Percentiles rank a stretch among this genome's conserved stretches.
These are phyloP conservation scores for Cadophora sp. DNA, from an alignment of 2,329 filamentous ascomycete genomes.

Conservation along the genomic window DNA sequence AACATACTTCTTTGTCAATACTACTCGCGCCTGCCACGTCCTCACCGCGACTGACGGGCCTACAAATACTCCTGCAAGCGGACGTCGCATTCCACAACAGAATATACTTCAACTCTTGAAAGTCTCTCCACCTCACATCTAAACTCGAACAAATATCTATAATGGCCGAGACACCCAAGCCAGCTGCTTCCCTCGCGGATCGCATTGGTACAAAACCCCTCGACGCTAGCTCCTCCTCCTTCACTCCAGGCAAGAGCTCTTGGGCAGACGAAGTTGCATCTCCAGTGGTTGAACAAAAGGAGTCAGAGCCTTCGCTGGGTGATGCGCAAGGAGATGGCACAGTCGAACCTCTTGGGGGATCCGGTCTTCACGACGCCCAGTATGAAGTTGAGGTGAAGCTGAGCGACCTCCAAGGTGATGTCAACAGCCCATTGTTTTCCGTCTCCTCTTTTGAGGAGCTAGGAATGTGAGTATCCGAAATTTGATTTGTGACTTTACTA, in stretches of 20 bases:
- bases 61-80: conserved; percentile 14
- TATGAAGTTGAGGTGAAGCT: conserved; percentile 94
- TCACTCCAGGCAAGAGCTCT: conserved; percentile 39
- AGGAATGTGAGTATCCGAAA: conserved; percentile 69
- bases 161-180: conserved; percentile 35
- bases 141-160: conserved; percentile 12
- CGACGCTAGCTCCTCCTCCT: conserved; percentile 30
- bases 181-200: conserved; percentile 53
- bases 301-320: conserved; percentile 27
- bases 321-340: conserved; percentile 54
- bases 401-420: conserved; percentile 85
- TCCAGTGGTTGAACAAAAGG: conserved; percentile 31
- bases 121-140: not conserved
- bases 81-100: not conserved
- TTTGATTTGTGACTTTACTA: not conserved
- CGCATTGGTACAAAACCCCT: conserved; percentile 47
- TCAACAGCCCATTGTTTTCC: conserved; percentile 87
- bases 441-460: conserved; percentile 85
- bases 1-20: not conserved
- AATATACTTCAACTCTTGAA: conserved; percentile 6
- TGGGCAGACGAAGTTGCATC: conserved; percentile 53
- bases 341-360: conserved; percentile 51
- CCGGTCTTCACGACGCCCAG: conserved; percentile 70
- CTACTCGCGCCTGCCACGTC: not conserved
- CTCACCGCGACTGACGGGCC: not conserved